A percentile compares a stretch with the other conserved stretches of the same genome.
These are phyloP conservation scores for Sphaerobolus stellatus DNA, from an alignment of 1,284 basidiomycete species.

Conservation along the genomic window DNA sequence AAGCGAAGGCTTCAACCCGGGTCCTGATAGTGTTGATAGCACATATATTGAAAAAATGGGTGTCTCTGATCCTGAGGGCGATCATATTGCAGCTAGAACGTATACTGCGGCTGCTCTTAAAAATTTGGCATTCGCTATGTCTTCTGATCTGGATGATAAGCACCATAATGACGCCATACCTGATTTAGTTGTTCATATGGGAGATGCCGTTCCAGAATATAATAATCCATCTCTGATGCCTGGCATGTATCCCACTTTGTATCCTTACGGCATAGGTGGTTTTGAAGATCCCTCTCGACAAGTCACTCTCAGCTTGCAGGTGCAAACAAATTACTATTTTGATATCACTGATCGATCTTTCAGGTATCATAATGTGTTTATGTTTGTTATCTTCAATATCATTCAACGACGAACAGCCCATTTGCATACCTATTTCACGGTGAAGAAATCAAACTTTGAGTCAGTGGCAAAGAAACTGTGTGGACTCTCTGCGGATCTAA, in stretches of 20 bases:
- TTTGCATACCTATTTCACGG: conserved; percentile 7
- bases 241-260: conserved; percentile 35
- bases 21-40: not conserved
- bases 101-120: conserved; percentile 2
- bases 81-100: not conserved
- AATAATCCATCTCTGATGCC: conserved; percentile 32
- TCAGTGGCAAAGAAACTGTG: not conserved
- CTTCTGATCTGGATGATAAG: not conserved
- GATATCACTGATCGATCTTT: conserved; percentile 8
- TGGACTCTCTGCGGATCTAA: not conserved
- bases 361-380: conserved; percentile 12
- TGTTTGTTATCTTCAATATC: conserved; percentile 15
- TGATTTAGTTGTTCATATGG: conserved; percentile 25
- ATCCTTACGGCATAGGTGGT: conserved; percentile 40
- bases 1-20: not conserved
- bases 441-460: conserved; percentile 2
- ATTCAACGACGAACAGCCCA: conserved; percentile 10
- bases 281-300: conserved; percentile 27
- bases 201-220: conserved; percentile 33
- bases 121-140: conserved; percentile 11
- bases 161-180: not conserved
- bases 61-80: conserved; percentile 3
- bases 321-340: conserved; percentile 13
- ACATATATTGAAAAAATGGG: conserved; percentile 8
- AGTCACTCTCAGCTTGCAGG: conserved; percentile 6